These are phyloP conservation scores for Fomitopsis pinicola DNA, from an alignment of 1,284 basidiomycete species.

Conservation along the genomic window DNA sequence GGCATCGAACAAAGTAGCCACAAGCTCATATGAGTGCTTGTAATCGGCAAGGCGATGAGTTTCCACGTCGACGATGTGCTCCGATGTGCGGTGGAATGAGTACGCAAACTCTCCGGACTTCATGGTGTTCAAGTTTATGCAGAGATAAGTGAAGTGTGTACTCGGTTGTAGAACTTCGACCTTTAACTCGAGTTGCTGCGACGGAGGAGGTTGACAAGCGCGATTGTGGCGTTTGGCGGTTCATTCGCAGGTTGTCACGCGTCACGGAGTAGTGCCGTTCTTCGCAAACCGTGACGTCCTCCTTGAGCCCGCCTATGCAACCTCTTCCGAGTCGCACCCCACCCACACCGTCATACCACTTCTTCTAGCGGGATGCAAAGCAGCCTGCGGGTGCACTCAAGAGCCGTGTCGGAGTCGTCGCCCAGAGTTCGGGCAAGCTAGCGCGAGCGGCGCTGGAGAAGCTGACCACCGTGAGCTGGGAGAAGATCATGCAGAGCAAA, in stretches of 20 bases:
- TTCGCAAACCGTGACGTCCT: no score
- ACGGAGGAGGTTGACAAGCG: no score
- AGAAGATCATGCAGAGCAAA: conserved; percentile 84
- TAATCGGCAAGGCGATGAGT: neutral
- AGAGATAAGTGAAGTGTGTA: no score
- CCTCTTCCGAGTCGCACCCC: no score
- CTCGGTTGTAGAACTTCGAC: no score
- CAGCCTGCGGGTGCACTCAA: conserved; percentile 44
- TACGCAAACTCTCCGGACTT: neutral
- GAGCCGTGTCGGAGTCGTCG: conserved; percentile 56
- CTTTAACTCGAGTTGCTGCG: no score
- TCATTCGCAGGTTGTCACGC: no score
- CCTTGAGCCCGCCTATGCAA: no score
- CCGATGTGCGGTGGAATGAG: neutral
- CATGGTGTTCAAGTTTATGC: no score
- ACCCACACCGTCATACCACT: conserved; percentile 51
- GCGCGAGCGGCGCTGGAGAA: conserved; percentile 8
- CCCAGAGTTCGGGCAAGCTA: conserved; percentile 23
- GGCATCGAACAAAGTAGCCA: neutral
- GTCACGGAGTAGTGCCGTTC: no score
- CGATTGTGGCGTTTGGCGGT: no score
- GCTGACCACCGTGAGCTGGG: conserved; percentile 87
- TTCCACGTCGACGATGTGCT: neutral
- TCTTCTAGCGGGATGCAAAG: conserved; percentile 69
- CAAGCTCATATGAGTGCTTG: neutral